A percentile compares a stretch with the other conserved stretches of the same genome.
Evolutionary conservation across 2,329 filamentous ascomycete genomes (phyloP).

Genomic region (Microsporum audouinii): DNA sequence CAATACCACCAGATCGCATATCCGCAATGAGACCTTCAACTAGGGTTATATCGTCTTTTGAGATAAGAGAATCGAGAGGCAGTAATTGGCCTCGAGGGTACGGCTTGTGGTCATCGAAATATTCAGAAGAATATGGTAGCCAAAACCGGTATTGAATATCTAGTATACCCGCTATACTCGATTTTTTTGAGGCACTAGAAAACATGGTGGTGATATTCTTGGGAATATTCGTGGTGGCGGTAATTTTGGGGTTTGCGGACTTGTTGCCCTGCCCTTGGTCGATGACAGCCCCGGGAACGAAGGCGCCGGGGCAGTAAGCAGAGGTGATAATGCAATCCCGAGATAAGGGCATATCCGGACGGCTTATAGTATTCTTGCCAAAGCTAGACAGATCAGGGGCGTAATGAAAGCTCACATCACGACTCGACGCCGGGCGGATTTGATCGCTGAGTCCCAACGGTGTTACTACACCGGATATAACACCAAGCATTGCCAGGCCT

Average conservation of each 20-base stretch:
- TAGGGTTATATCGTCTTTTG: conserved; percentile 23
- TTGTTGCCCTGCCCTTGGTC: conserved; percentile 7
- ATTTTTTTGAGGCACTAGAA: conserved; percentile 25
- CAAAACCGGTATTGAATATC: conserved; percentile 31
- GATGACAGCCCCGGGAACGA: conserved; percentile 5
- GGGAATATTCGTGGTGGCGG: conserved; percentile 20
- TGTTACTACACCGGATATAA: conserved; percentile 34
- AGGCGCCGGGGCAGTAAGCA: conserved; percentile 18
- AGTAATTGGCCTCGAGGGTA: conserved; percentile 23
- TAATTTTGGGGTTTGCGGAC: conserved; percentile 18
- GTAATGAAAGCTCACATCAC: conserved; percentile 1
- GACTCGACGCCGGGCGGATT: conserved; percentile 17
- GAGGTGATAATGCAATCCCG: conserved; percentile 21
- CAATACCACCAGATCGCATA: conserved; percentile 31
- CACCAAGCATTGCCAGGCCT: conserved; percentile 9
- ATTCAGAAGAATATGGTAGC: conserved; percentile 12
- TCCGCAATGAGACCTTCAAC: conserved; percentile 39
- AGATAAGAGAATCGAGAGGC: conserved; percentile 19
- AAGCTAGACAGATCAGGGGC: conserved; percentile 27
- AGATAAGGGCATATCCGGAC: conserved; percentile 23
- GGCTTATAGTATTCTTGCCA: conserved; percentile 24
- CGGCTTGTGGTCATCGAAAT: conserved; percentile 22
- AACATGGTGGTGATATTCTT: conserved; percentile 20
- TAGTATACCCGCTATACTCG: conserved; percentile 33
- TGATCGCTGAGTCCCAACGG: conserved; percentile 37